Evolutionary conservation across 2,329 filamentous ascomycete species (phyloP), one percentile per base, ranked within the genome.

Genomic region (Penicillium sp.): DNA sequence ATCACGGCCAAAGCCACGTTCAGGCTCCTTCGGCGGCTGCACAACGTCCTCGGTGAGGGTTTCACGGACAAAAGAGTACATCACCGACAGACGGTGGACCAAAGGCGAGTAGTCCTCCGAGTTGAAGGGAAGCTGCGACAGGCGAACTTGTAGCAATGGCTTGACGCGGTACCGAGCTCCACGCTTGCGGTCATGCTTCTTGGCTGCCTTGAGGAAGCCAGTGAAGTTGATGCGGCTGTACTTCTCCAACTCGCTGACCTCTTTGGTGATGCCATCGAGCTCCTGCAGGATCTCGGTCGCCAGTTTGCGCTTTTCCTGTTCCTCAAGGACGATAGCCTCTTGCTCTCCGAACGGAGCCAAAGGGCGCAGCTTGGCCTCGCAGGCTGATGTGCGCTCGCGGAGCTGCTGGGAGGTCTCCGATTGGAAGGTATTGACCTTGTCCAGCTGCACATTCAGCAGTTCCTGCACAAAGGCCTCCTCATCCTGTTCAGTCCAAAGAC

Each of bases 141-240:
- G 79, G 68, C 91, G 90, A 68, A 96, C 89, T 78, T 96, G 91
- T 77, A 98, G 88, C 80, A 98, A 88, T 27, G 95, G 93, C 25
- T 92, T 87, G 65, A 98, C 90, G 73, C 89, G 91, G 80, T 98
- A 98, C 53, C 87, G 84, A 64, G 87, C 84, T 55, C 93, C 93
- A 64, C 93, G 85, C 79, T 93, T 96, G 65, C 95, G 90, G 77
- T 99, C 95, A 77, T 99, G 95, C 80, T 99, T 99, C 86, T 99
- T 99, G 55, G 92, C 92, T 48, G 96, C 96, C 82, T 99, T 99
- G 72, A 97, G 84, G 77, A 98, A 96, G 48, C 92, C 95, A 6
- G 95, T 96, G 77, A 97, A 99, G 79, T 99, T 99, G 79, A 97
- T 88, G 63, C 89, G 90, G 76, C 92, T 95, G 78, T 95, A 99